A percentile compares a stretch with the other conserved stretches of the same genome.
Conservation (phyloP, 345 rosid genomes). For the Eucalyptus grandis region DNA sequence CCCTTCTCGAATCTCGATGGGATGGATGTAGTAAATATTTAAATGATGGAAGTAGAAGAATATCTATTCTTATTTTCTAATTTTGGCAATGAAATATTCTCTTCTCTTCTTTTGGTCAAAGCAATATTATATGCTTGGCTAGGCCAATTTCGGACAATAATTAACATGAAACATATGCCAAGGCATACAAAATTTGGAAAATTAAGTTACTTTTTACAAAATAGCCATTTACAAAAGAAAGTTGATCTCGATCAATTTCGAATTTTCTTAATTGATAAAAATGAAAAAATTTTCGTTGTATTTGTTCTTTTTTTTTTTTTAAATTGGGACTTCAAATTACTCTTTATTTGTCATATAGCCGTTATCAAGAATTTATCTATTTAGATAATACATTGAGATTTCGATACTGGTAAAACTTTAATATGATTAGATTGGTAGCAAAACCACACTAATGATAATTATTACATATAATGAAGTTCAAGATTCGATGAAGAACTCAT, state of each 20-base stretch:
- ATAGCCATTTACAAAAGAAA: not conserved
- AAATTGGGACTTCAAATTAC: not conserved
- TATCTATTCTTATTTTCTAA: not conserved
- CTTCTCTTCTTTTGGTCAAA: too few species aligned
- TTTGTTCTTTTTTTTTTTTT: not conserved
- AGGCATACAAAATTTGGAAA: not conserved
- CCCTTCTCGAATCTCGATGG: not conserved
- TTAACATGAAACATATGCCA: not conserved
- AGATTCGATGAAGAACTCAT: not conserved
- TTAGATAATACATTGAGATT: fast-evolving
- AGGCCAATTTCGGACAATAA: not conserved
- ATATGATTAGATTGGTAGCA: fast-evolving
- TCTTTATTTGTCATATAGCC: fast-evolving
- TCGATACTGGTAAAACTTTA: not conserved
- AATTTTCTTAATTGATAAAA: not conserved
- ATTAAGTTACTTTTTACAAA: not conserved
- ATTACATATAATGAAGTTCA: not conserved
- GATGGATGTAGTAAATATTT: not conserved
- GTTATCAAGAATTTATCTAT: not conserved
- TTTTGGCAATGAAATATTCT: not conserved
- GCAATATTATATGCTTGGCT: not conserved
- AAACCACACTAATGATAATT: not conserved
- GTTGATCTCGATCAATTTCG: fast-evolving
- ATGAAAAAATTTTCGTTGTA: not conserved
- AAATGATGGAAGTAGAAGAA: not conserved